phyloP scores from a whole-genome alignment of 2,329 filamentous ascomycete genomes.

The Phialemoniopsis sp. region DNA sequence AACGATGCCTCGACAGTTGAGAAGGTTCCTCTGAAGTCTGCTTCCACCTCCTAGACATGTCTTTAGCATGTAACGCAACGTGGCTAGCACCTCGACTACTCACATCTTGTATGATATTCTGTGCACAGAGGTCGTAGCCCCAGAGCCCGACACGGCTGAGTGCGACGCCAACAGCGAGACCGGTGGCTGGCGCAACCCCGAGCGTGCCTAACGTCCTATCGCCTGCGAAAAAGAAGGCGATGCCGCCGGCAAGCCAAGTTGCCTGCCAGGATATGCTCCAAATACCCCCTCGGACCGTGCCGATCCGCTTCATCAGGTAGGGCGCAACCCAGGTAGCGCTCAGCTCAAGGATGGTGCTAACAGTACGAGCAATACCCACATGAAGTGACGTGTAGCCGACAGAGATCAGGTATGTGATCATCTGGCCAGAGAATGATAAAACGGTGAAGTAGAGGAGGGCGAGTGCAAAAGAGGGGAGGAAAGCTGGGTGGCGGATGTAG shows the following conservation, averaged over 20 bases:
- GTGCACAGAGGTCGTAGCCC: constrained; percentile 57
- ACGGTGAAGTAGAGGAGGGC: constrained; percentile 60
- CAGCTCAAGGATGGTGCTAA: constrained; percentile 52
- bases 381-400: constrained; percentile 44
- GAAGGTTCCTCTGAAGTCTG: constrained; percentile 59
- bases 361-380: constrained; percentile 48
- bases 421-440: constrained; percentile 54
- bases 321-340: constrained; percentile 58
- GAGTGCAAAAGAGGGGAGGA: constrained; percentile 56
- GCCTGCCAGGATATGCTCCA: constrained; percentile 70
- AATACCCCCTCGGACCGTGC: constrained; percentile 59
- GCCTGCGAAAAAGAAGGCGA: constrained; percentile 33
- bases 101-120: constrained; percentile 59
- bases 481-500: constrained; percentile 51
- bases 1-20: constrained; percentile 63
- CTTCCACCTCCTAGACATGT: constrained; percentile 42
- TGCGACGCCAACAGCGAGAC: constrained; percentile 45
- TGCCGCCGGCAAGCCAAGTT: constrained; percentile 42
- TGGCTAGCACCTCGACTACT: constrained; percentile 6
- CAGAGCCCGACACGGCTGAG: constrained; percentile 57
- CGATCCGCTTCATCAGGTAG: constrained; percentile 47
- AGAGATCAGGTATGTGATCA: constrained; percentile 60
- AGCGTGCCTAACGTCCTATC: constrained; percentile 10
- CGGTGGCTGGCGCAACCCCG: constrained; percentile 33
- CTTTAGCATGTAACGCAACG: background rate